Percentiles rank a stretch among this genome's conserved stretches.
Evolutionary conservation across 495 filamentous ascomycete genomes (phyloP).

Genomic region (Aspergillus asperescens): DNA sequence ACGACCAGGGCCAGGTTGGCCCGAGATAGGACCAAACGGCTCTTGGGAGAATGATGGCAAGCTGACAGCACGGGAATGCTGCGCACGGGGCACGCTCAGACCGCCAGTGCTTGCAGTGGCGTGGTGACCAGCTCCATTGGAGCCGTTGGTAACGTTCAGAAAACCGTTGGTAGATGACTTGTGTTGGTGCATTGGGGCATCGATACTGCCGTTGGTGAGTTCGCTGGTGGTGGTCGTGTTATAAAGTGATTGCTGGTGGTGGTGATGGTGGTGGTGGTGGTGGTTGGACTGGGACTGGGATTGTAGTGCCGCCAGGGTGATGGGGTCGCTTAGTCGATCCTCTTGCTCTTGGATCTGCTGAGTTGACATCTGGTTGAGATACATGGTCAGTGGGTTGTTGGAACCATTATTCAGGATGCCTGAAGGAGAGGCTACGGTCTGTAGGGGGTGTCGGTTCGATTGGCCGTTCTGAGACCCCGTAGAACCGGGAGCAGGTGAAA

Average conservation of each 20-base stretch:
- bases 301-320: slow-evolving; percentile 49
- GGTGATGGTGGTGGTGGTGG: slow-evolving; percentile 28
- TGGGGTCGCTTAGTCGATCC: slow-evolving; percentile 45
- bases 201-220: slow-evolving; percentile 49
- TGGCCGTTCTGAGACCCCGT: slow-evolving; percentile 50
- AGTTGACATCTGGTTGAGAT: slow-evolving; percentile 77
- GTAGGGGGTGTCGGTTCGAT: slow-evolving; percentile 44
- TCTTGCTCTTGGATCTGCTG: slow-evolving; percentile 66
- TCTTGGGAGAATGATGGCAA: slow-evolving; percentile 69
- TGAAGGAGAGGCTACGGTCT: slow-evolving; percentile 54
- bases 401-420: slow-evolving; percentile 69
- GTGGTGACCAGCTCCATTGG: slow-evolving; percentile 47
- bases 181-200: slow-evolving; percentile 48
- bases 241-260: slow-evolving; percentile 51
- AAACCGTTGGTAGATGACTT: slow-evolving; percentile 50
- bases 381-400: slow-evolving; percentile 93
- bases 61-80: slow-evolving; percentile 80
- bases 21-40: slow-evolving; percentile 44
- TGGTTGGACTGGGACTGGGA: slow-evolving; percentile 59
- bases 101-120: slow-evolving; percentile 63
- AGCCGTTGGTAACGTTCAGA: slow-evolving; percentile 63
- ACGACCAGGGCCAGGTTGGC: slow-evolving; percentile 39
- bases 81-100: slow-evolving; percentile 54
- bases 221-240: slow-evolving; percentile 49
- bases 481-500: slow-evolving; percentile 54